These are phyloP conservation scores for Metschnikowia amazonensis DNA, from an alignment of 805 yeast species.

Conservation along the genomic window DNA sequence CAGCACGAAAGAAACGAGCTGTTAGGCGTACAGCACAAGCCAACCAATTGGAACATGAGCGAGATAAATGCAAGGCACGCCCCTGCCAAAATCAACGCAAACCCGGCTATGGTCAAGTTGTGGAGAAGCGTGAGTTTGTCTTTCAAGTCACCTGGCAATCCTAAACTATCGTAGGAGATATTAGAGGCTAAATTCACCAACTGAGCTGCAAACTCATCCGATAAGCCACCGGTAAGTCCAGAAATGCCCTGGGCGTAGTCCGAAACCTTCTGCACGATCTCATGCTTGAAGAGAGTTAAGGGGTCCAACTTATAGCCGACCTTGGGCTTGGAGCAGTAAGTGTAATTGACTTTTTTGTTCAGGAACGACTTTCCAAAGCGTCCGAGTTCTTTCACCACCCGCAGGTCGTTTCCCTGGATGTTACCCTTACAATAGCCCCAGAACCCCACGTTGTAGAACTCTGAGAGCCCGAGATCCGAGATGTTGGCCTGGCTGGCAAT, in stretches of 20 bases:
- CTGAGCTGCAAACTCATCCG: slow-evolving; percentile 10
- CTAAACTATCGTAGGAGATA: slow-evolving; percentile 30
- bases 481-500: slow-evolving; percentile 22
- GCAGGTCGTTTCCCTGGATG: slow-evolving; percentile 6
- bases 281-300: slow-evolving; percentile 30
- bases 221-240: slow-evolving; percentile 8
- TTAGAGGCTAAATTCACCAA: slow-evolving; percentile 11
- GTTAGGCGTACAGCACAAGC: slow-evolving; percentile 40
- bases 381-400: slow-evolving; percentile 10
- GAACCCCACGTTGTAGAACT: slow-evolving; percentile 36
- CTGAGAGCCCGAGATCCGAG: slow-evolving; percentile 37
- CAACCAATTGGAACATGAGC: slow-evolving; percentile 46
- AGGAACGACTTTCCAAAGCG: slow-evolving; percentile 21
- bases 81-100: slow-evolving; percentile 36
- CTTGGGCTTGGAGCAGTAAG: slow-evolving; percentile 52
- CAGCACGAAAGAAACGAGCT: slow-evolving; percentile 45
- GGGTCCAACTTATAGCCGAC: slow-evolving; percentile 59
- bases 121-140: slow-evolving; percentile 44
- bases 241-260: slow-evolving; percentile 24
- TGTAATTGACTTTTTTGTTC: slow-evolving; percentile 32
- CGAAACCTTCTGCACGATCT: slow-evolving; percentile 28
- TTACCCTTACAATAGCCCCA: slow-evolving; percentile 45
- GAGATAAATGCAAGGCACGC: slow-evolving; percentile 41
- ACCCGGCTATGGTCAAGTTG: slow-evolving; percentile 53
- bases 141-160: slow-evolving; percentile 53